Evolutionary conservation across 306 rosid species (phyloP).

Genomic region (Alnus rubra): DNA sequence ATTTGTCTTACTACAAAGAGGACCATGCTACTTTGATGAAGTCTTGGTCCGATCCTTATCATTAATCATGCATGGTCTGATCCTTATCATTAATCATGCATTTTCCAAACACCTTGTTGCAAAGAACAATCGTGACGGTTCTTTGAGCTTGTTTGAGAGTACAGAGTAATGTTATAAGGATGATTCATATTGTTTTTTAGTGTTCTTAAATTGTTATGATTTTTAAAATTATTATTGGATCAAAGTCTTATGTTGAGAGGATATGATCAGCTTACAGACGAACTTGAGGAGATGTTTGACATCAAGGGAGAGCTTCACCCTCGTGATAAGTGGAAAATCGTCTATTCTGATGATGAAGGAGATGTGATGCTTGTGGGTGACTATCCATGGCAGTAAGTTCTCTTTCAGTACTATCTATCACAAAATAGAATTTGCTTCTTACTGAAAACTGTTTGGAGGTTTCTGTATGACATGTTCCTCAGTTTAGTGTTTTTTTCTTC

Average conservation of each 20-base stretch:
- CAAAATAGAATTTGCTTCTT: background rate
- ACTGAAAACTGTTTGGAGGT: background rate
- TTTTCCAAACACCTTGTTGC: no score
- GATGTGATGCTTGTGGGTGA: slow-evolving; percentile 92
- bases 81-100: no score
- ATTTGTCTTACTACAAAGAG: no score
- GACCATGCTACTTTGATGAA: no score
- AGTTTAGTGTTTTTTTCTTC: background rate
- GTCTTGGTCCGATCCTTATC: no score
- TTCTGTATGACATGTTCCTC: background rate
- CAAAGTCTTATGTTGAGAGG: slow-evolving; percentile 81
- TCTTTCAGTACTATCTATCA: background rate
- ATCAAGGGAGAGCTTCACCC: slow-evolving; percentile 72
- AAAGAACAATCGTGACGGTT: no score
- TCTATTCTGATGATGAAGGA: slow-evolving; percentile 89
- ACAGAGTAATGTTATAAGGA: no score
- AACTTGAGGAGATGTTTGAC: slow-evolving; percentile 85
- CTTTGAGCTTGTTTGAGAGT: no score
- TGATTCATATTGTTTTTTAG: no score
- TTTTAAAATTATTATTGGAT: no score
- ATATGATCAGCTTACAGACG: slow-evolving; percentile 70
- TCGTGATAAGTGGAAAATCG: slow-evolving; percentile 71
- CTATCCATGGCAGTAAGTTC: slow-evolving; percentile 87
- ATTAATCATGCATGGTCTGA: no score
- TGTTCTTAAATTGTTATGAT: no score